Base-by-base conservation (phyloP, 176 grass and related monocot species). In the Musa troglodytarum region DNA sequence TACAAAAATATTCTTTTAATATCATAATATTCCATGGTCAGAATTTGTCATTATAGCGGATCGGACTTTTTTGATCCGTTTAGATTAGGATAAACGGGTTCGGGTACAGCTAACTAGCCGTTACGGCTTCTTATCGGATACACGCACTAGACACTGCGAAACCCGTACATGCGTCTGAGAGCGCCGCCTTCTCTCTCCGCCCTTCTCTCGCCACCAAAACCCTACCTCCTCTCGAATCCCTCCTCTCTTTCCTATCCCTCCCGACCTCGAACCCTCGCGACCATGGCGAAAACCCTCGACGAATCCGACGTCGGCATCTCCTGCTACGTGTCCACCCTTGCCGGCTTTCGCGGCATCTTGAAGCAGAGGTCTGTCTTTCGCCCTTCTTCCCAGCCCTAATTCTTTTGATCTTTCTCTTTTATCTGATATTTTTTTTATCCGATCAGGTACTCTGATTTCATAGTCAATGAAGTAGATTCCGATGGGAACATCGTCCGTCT, bases 361-460 rank as follows among this genome's bases (percentile, higher is more conserved):
- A 98, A 98, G 86, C 95, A 93, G 9, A 92, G 90, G 85, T 87
- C 1, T 0, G 15, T 26, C 23, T 43, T 59, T 43, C 65, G 8
- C 56, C 12, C 10, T 55, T 21, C 59, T 19, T 15, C 57, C 10
- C 23, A 23, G 8, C 10, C 26, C 65, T 20, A 65, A 65, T 13
- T 65, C 17, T 2, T 11, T 50, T n/a, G 15, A 0, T 79, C 23
- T 23, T 20, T 22, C 65, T 19, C 57, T 6, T 19, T 51, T 66
- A 11, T 53, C 52, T 67, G 28, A 8, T 70, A 21, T 50, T 28
- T 29, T 22, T 21, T 79, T 69, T 63, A 2, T 49, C 50, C 54
- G n/a, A 54, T 65, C 25, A 87, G 85, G 76, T 98, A 89, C 54
- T 83, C 95, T 5, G 95, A 98, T 69, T 98, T 94, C 90, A 93